Evolutionary conservation across 139 green algal genomes (phyloP).

Genomic region (Raphidocelis subcapitata): DNA sequence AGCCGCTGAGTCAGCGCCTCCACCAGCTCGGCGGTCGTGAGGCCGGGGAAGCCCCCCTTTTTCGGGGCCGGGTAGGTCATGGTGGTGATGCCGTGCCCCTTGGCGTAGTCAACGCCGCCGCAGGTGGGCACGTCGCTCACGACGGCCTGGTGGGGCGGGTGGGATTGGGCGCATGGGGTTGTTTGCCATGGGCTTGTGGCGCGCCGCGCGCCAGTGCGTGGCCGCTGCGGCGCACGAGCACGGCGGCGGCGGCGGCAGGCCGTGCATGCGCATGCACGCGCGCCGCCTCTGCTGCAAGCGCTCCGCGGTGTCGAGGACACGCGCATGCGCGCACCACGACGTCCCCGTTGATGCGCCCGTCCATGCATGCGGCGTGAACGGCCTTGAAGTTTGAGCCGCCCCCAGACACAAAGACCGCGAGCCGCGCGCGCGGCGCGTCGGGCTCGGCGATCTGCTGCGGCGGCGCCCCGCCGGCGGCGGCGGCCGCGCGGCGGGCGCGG

Average conservation of each 20-base stretch:
- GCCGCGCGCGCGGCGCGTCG: conserved; percentile 1
- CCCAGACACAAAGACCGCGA: conserved; percentile 90
- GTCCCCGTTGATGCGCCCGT: conserved; percentile 67
- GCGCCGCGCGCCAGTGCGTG: too few relatives aligned
- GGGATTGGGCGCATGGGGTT: neutral
- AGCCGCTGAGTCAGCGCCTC: conserved; percentile 32
- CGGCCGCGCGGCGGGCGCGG: too few relatives aligned
- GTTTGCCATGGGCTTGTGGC: too few relatives aligned
- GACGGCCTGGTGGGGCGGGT: conserved; percentile 45
- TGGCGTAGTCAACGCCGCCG: conserved; percentile 75
- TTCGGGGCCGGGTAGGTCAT: conserved; percentile 75
- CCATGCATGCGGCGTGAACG: conserved; percentile 71
- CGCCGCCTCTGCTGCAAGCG: too few relatives aligned
- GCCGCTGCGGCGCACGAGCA: too few relatives aligned
- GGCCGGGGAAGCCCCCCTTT: conserved; percentile 48
- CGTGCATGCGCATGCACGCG: too few relatives aligned
- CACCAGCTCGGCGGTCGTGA: conserved; percentile 56
- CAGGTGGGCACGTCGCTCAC: conserved; percentile 83
- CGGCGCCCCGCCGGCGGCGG: too few relatives aligned
- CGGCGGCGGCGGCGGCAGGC: too few relatives aligned
- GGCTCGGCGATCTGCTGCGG: too few relatives aligned
- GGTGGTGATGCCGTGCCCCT: conserved; percentile 69
- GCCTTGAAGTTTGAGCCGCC: conserved; percentile 90
- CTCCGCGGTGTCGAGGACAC: neutral
- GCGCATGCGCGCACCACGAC: conserved; percentile 39